phyloP scores from a whole-genome alignment of 2,329 filamentous ascomycete species.

The Aurifilum marmelostoma region DNA sequence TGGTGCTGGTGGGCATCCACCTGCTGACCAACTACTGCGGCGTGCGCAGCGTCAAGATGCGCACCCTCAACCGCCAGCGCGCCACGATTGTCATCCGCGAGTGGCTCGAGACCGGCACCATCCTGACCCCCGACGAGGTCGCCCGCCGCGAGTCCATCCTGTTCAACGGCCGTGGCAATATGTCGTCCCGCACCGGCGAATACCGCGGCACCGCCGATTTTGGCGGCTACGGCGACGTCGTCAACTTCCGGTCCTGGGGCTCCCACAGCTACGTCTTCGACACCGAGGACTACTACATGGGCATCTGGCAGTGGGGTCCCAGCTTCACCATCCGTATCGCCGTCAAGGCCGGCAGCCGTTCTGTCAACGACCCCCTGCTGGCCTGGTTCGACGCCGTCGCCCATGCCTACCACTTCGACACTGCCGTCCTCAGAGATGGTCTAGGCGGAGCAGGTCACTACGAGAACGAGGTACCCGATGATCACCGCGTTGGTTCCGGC shows the following conservation, averaged over 20 bases:
- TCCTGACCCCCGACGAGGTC: constrained; percentile 69
- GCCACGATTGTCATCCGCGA: constrained; percentile 75
- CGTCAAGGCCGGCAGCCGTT: constrained; percentile 60
- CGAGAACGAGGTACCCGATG: constrained; percentile 42
- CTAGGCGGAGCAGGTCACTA: constrained; percentile 38
- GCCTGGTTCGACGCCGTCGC: constrained; percentile 49
- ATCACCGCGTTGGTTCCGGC: constrained; percentile 34
- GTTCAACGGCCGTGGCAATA: constrained; percentile 52
- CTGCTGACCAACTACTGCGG: constrained; percentile 85
- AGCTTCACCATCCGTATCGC: constrained; percentile 57
- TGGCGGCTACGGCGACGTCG: constrained; percentile 46
- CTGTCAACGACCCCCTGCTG: constrained; percentile 36
- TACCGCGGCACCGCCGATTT: constrained; percentile 41
- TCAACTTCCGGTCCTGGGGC: constrained; percentile 37
- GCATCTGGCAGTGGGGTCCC: constrained; percentile 49
- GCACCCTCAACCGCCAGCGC: constrained; percentile 82
- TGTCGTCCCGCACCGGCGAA: constrained; percentile 42
- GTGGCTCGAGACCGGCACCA: constrained; percentile 51
- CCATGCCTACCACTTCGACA: constrained; percentile 44
- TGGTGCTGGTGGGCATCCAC: constrained; percentile 74
- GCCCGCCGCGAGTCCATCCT: constrained; percentile 68
- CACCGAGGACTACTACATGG: constrained; percentile 63
- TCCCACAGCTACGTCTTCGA: constrained; percentile 42
- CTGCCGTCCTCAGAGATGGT: constrained; percentile 40
- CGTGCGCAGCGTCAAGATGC: constrained; percentile 82